Conservation (phyloP, 306 rosid species). For the Pachyrhizus erosus region DNA sequence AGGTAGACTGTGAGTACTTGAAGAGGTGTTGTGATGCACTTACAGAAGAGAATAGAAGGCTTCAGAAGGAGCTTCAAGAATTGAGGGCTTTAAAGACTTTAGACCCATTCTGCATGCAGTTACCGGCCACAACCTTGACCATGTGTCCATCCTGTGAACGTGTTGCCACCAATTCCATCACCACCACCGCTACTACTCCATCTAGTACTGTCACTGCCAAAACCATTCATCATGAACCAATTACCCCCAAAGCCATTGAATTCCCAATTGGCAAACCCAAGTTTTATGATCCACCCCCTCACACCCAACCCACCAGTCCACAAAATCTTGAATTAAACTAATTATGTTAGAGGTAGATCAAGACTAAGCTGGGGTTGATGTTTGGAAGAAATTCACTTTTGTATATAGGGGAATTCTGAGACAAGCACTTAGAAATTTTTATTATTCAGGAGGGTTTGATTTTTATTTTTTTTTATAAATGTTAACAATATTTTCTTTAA, state of each 20-base stretch:
- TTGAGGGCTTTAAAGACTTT: slow-evolving; percentile 72
- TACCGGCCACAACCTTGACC: slow-evolving; percentile 80
- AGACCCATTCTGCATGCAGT: slow-evolving; percentile 69
- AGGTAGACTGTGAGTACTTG: slow-evolving; percentile 72
- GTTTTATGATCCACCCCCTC: slow-evolving; percentile 16
- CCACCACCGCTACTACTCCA: slow-evolving; percentile 26
- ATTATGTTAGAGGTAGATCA: neutral
- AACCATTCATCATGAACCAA: neutral
- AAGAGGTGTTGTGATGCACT: slow-evolving; percentile 74
- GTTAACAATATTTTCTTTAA: too few relatives aligned
- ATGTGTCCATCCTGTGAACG: slow-evolving; percentile 85
- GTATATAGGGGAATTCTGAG: slow-evolving; percentile 45
- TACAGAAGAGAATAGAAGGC: slow-evolving; percentile 74
- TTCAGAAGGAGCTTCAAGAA: slow-evolving; percentile 78
- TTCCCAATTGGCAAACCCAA: slow-evolving; percentile 58
- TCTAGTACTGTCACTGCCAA: neutral
- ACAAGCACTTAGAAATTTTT: too few relatives aligned
- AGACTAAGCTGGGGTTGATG: too few relatives aligned
- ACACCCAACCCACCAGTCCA: slow-evolving; percentile 40
- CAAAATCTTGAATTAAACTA: slow-evolving; percentile 46
- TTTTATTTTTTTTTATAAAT: too few relatives aligned
- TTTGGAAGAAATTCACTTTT: slow-evolving; percentile 21
- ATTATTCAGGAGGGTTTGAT: too few relatives aligned
- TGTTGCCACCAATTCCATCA: slow-evolving; percentile 53
- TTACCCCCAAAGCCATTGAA: slow-evolving; percentile 40